phyloP scores from a whole-genome alignment of 169 alveolate species.

The Eimeria mitis region DNA sequence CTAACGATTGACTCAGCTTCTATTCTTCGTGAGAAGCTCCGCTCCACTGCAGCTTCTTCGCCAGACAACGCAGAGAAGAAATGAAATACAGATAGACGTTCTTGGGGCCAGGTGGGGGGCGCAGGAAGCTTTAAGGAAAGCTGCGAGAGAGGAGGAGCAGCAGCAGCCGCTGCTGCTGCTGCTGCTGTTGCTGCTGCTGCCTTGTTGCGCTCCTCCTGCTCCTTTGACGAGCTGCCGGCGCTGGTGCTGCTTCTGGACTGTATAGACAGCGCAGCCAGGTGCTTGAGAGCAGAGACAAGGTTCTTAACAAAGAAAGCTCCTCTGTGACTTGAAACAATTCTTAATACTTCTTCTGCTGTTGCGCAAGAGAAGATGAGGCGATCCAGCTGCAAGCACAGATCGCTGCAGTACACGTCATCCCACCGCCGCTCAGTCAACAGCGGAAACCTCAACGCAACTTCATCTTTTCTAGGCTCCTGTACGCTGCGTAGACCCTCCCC shows the following conservation, averaged over 20 bases:
- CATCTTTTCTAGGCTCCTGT: neutral
- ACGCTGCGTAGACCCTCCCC: neutral
- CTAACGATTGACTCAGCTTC: constrained; percentile 27
- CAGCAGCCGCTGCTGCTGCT: constrained; percentile 7
- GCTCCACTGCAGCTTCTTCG: constrained; percentile 11
- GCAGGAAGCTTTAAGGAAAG: neutral
- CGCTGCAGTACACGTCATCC: constrained; percentile 82
- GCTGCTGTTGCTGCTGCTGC: constrained; percentile 17
- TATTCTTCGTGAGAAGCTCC: neutral
- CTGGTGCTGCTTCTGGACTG: constrained; percentile 30
- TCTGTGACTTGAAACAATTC: constrained; percentile 84
- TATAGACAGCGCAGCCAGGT: constrained; percentile 10
- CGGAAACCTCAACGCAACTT: neutral
- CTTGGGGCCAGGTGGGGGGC: constrained; percentile 63
- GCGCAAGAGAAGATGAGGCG: constrained; percentile 73
- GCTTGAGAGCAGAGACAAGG: constrained; percentile 84
- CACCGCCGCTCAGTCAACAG: neutral
- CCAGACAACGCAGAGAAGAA: constrained; percentile 1
- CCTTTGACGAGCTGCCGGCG: neutral
- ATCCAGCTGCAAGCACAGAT: constrained; percentile 85
- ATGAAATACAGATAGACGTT: neutral
- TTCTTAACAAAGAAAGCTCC: constrained; percentile 86
- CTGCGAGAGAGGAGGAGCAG: neutral
- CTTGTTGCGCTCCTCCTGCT: neutral
- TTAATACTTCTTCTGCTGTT: constrained; percentile 79